Conservation (phyloP, 2,329 filamentous ascomycete genomes). For the Xylaria sp. region DNA sequence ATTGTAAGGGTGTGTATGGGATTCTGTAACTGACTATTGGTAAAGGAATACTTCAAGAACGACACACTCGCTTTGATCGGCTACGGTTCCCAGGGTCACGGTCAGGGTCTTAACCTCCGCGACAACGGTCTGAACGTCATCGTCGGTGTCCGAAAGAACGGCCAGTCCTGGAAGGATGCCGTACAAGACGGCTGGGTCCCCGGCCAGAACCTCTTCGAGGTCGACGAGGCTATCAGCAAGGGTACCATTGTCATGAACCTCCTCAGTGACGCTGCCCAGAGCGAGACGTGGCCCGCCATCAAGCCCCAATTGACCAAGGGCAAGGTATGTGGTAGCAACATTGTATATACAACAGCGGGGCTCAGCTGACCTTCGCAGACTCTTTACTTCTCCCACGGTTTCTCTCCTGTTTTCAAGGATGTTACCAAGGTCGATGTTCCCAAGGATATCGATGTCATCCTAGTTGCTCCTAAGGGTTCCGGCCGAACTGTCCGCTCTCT, state of each 20-base stretch:
- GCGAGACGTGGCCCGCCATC: slow-evolving; percentile 97
- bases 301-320: slow-evolving; percentile 98
- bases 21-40: slow-evolving; percentile 24
- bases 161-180: slow-evolving; percentile 98
- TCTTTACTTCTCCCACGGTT: slow-evolving; percentile 99
- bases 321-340: slow-evolving; percentile 69
- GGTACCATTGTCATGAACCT: slow-evolving; percentile 99
- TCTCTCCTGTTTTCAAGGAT: slow-evolving; percentile 99
- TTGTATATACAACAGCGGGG: slow-evolving; percentile 21
- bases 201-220: slow-evolving; percentile 98
- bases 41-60: slow-evolving; percentile 98
- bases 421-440: slow-evolving; percentile 98
- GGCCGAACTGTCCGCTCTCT: slow-evolving; percentile 97
- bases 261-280: slow-evolving; percentile 95
- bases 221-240: slow-evolving; percentile 92
- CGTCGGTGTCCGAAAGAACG: slow-evolving; percentile 97
- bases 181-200: slow-evolving; percentile 96
- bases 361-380: slow-evolving; percentile 62
- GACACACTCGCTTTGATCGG: slow-evolving; percentile 99
- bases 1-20: not conserved
- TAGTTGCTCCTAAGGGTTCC: slow-evolving; percentile 98
- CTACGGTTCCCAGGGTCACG: slow-evolving; percentile 97
- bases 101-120: slow-evolving; percentile 98
- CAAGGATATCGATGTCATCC: slow-evolving; percentile 96
- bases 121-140: slow-evolving; percentile 99